Percentiles rank a stretch among this genome's conserved stretches.
Evolutionary conservation across 2,329 filamentous ascomycete genomes (phyloP).

Genomic region (Leptosphaerulina australis): DNA sequence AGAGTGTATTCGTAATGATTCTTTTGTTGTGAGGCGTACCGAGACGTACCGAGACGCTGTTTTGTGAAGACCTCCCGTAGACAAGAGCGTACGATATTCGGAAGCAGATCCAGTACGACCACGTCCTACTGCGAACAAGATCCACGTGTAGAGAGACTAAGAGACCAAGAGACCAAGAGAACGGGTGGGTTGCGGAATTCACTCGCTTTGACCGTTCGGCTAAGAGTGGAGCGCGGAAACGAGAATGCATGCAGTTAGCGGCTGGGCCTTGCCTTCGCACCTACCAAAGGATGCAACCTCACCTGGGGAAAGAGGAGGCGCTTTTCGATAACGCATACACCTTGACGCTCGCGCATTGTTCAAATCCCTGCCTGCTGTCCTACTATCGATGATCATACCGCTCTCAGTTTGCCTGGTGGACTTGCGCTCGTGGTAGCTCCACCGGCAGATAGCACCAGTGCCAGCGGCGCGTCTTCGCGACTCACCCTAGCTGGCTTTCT

Average conservation of each 20-base stretch:
- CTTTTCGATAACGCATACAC: conserved; percentile 21
- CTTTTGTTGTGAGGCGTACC: not conserved
- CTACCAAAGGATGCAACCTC: conserved; percentile 25
- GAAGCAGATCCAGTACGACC: not conserved
- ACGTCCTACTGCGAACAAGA: not conserved
- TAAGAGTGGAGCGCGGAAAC: conserved; percentile 14
- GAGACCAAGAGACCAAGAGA: not conserved
- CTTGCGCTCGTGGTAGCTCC: conserved; percentile 37
- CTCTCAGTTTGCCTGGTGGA: conserved; percentile 31
- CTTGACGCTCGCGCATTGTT: conserved; percentile 28
- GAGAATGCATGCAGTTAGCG: not conserved
- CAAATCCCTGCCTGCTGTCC: conserved; percentile 8
- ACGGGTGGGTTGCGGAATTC: conserved; percentile 5
- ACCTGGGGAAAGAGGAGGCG: conserved; percentile 12
- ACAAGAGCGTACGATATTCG: not conserved
- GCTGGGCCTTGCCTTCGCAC: conserved; percentile 1
- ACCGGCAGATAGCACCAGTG: conserved; percentile 27
- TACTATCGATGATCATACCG: conserved; percentile 33
- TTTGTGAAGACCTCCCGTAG: not conserved
- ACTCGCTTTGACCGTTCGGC: conserved; percentile 12
- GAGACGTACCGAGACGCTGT: not conserved
- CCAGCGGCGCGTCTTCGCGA: conserved; percentile 42
- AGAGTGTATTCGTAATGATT: not conserved
- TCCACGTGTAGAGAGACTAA: conserved; percentile 1
- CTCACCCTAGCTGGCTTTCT: conserved; percentile 33